Evolutionary conservation across 2,329 filamentous ascomycete genomes (phyloP).

Genomic region (Fusarium sarcochroum): DNA sequence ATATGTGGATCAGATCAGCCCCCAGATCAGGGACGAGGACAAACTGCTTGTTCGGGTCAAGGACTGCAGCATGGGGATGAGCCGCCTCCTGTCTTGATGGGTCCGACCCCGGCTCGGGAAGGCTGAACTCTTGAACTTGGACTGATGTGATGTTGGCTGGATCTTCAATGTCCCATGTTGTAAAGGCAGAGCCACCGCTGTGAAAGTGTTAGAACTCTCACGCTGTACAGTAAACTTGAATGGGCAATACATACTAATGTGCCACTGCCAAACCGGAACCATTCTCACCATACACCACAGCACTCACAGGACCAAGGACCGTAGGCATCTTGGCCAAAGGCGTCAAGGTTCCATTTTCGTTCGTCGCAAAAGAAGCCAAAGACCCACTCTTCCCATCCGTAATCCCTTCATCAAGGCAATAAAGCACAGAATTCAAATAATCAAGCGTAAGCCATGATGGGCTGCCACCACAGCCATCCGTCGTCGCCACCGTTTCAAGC

Average conservation of each 20-base stretch:
- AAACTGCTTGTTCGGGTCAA: slow-evolving; percentile 76
- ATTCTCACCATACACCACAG: slow-evolving; percentile 59
- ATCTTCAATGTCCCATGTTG: slow-evolving; percentile 61
- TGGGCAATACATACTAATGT: slow-evolving; percentile 59
- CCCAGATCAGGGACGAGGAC: slow-evolving; percentile 77
- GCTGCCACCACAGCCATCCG: slow-evolving; percentile 64
- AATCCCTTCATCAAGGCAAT: slow-evolving; percentile 73
- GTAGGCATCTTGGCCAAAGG: slow-evolving; percentile 55
- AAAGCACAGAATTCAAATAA: slow-evolving; percentile 63
- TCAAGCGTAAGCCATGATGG: slow-evolving; percentile 74
- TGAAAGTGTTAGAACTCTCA: slow-evolving; percentile 19
- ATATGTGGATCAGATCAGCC: slow-evolving; percentile 72
- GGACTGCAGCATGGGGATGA: slow-evolving; percentile 74
- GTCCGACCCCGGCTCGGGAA: slow-evolving; percentile 56
- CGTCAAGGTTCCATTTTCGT: slow-evolving; percentile 56
- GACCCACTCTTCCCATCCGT: slow-evolving; percentile 60
- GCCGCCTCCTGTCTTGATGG: slow-evolving; percentile 67
- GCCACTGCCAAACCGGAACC: slow-evolving; percentile 59
- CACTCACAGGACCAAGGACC: slow-evolving; percentile 60
- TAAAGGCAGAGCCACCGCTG: slow-evolving; percentile 59
- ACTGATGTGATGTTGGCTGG: slow-evolving; percentile 54
- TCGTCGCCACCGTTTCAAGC: slow-evolving; percentile 60
- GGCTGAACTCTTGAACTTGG: slow-evolving; percentile 57
- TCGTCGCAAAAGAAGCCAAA: slow-evolving; percentile 59
- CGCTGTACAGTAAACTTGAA: background rate